These are phyloP conservation scores for Lodderomyces beijingensis DNA, from an alignment of 1,139 yeast species.

Conservation along the genomic window DNA sequence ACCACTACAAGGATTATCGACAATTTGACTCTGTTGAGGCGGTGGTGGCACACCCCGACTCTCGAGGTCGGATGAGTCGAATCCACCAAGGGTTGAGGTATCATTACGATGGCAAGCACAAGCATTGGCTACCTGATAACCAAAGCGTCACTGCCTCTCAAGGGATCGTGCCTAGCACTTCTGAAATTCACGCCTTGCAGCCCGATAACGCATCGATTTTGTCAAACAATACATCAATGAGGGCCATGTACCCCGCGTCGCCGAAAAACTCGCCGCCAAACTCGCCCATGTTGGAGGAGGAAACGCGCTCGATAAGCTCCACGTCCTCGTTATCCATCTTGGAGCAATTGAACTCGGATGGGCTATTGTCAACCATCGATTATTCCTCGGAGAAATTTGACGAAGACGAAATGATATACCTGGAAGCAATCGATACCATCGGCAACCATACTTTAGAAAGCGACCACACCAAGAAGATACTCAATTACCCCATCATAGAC, in stretches of 20 bases:
- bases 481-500: slow-evolving; percentile 45
- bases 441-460: slow-evolving; percentile 41
- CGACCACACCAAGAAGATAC: slow-evolving; percentile 27
- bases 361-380: slow-evolving; percentile 17
- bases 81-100: slow-evolving; percentile 83
- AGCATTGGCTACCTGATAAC: slow-evolving; percentile 72
- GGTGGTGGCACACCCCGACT: slow-evolving; percentile 61
- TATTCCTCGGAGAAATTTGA: slow-evolving; percentile 37
- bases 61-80: slow-evolving; percentile 64
- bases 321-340: slow-evolving; percentile 7
- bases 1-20: slow-evolving; percentile 67
- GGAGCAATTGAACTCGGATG: slow-evolving; percentile 18
- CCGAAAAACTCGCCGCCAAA: slow-evolving; percentile 25
- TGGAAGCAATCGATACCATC: slow-evolving; percentile 29
- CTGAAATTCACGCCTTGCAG: slow-evolving; percentile 23
- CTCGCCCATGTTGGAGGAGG: slow-evolving; percentile 10
- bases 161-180: slow-evolving; percentile 20
- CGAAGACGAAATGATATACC: slow-evolving; percentile 37
- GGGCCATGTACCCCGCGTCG: slow-evolving; percentile 30
- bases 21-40: slow-evolving; percentile 81
- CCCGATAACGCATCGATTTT: slow-evolving; percentile 26
- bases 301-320: slow-evolving; percentile 1
- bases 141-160: slow-evolving; percentile 8
- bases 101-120: slow-evolving; percentile 69
- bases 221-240: slow-evolving; percentile 32